Conservation (phyloP, 2,329 filamentous ascomycete species). For the Sporothrix mexicana region DNA sequence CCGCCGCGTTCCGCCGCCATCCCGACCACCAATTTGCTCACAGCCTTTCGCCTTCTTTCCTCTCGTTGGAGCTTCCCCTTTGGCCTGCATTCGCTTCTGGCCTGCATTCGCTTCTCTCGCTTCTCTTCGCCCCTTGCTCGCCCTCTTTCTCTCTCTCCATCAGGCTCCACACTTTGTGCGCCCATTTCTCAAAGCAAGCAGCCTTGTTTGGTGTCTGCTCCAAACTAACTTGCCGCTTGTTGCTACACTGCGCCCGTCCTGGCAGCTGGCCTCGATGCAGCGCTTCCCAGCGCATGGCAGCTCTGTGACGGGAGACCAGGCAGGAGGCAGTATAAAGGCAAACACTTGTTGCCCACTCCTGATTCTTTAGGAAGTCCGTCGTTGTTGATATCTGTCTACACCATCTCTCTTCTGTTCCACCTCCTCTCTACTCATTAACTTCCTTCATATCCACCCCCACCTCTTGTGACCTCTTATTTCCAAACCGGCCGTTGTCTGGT, state of each 20-base stretch:
- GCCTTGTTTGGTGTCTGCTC: neutral
- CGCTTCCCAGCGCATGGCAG: neutral
- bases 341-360: neutral
- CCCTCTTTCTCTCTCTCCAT: neutral
- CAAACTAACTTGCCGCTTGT: neutral
- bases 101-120: neutral
- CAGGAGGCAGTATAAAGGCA: slow-evolving; percentile 12
- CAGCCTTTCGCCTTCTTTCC: neutral
- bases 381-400: neutral
- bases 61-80: neutral
- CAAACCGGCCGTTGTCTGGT: neutral
- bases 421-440: neutral
- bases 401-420: neutral
- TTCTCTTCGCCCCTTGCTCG: neutral
- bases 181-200: neutral
- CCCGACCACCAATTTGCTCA: neutral
- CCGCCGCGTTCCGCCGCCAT: neutral
- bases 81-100: neutral
- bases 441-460: neutral
- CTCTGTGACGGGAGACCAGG: no score
- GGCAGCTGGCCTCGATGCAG: slow-evolving; percentile 26
- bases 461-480: neutral
- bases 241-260: neutral
- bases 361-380: no score
- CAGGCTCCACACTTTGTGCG: neutral